Conservation (phyloP, 2,329 filamentous ascomycete species). For the Cyphellophora europaea region DNA sequence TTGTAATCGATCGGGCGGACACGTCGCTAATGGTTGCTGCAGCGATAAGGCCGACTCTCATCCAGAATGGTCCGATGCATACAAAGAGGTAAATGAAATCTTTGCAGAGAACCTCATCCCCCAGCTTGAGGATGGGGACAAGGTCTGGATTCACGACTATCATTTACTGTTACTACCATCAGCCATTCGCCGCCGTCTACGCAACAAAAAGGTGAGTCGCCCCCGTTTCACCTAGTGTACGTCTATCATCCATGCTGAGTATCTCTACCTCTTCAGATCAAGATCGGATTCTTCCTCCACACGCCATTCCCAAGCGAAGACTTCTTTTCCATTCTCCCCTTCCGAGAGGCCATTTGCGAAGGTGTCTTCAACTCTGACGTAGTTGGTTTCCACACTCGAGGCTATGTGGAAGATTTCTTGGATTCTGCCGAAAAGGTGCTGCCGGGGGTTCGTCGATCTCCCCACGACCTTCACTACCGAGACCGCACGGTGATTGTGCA, state of each 20-base stretch:
- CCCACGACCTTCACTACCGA: conserved; percentile 77
- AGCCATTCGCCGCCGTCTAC: conserved; percentile 71
- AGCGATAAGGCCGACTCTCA: conserved; percentile 68
- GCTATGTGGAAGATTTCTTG: conserved; percentile 85
- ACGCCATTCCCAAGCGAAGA: conserved; percentile 90
- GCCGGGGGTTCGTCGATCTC: conserved; percentile 33
- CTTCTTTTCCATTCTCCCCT: conserved; percentile 84
- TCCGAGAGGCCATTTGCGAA: conserved; percentile 71
- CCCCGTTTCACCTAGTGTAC: no score
- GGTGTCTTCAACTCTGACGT: conserved; percentile 81
- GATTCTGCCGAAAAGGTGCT: conserved; percentile 81
- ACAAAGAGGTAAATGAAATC: conserved; percentile 77
- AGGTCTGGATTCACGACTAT: conserved; percentile 96
- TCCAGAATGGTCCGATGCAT: conserved; percentile 68
- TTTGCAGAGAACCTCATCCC: conserved; percentile 77
- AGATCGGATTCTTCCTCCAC: conserved; percentile 91
- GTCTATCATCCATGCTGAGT: no score
- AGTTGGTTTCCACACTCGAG: conserved; percentile 97
- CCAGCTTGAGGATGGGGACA: conserved; percentile 73
- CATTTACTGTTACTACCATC: conserved; percentile 90
- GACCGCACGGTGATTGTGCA: conserved; percentile 75
- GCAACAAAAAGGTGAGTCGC: conserved; percentile 63
- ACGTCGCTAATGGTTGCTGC: no score
- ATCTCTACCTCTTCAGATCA: no score
- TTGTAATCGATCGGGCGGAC: no score